Conservation (phyloP, 2,329 filamentous ascomycete species). For the Xylaria sp. region DNA sequence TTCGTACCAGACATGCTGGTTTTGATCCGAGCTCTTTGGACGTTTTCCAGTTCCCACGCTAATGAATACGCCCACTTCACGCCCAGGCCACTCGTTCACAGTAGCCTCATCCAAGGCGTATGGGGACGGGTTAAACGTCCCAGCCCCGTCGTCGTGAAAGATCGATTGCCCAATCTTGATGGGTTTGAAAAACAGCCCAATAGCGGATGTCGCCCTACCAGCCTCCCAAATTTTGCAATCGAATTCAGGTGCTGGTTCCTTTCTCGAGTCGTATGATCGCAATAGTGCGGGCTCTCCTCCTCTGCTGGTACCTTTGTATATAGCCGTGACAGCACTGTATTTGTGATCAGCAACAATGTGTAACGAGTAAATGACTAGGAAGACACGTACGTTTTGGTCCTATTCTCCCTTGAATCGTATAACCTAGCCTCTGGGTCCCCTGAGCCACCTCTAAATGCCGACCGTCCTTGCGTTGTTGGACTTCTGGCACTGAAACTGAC, state of each 20-base stretch:
- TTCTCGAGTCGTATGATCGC: conserved; percentile 93
- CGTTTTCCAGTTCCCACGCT: conserved; percentile 94
- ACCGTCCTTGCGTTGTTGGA: conserved; percentile 61
- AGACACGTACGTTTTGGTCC: conserved; percentile 83
- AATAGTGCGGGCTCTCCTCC: conserved; percentile 74
- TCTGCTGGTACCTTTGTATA: conserved; percentile 81
- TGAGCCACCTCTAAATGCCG: conserved; percentile 62
- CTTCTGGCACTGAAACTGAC: conserved; percentile 79
- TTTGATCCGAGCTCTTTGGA: conserved; percentile 67
- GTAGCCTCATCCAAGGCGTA: conserved; percentile 87
- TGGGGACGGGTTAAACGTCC: conserved; percentile 90
- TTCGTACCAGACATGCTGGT: conserved; percentile 87
- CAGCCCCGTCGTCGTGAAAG: conserved; percentile 91
- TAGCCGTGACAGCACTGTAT: conserved; percentile 82
- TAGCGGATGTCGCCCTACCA: conserved; percentile 89
- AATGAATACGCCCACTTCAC: conserved; percentile 89
- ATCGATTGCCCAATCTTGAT: conserved; percentile 91
- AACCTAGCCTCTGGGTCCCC: conserved; percentile 85
- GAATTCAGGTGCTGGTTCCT: conserved; percentile 87
- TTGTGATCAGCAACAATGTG: conserved; percentile 32
- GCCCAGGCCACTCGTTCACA: conserved; percentile 91
- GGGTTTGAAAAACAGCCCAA: conserved; percentile 92
- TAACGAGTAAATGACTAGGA: background rate
- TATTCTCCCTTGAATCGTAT: conserved; percentile 85
- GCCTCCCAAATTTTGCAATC: conserved; percentile 98